Percentiles rank a stretch among this genome's conserved stretches.
These are phyloP conservation scores for Penicillium cinerascens DNA, from an alignment of 495 filamentous ascomycete species.

Conservation along the genomic window DNA sequence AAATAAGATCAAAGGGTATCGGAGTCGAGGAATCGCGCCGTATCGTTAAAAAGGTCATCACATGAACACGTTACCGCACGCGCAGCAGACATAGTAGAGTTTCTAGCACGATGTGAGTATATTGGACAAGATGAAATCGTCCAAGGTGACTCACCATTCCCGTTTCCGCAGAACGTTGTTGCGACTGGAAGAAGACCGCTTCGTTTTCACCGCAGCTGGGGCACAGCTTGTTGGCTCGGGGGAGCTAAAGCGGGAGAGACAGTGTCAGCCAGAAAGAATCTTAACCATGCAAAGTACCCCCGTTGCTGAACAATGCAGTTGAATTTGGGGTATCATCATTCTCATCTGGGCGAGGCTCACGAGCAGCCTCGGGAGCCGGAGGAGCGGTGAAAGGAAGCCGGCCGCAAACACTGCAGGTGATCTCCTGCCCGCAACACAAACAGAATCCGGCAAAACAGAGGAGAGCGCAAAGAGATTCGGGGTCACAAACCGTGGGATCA, in stretches of 20 bases:
- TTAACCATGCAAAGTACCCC: slow-evolving; percentile 1
- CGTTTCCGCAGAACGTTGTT: slow-evolving; percentile 92
- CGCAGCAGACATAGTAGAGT: slow-evolving; percentile 96
- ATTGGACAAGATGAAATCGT: not conserved
- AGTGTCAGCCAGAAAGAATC: slow-evolving; percentile 43
- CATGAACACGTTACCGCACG: slow-evolving; percentile 83
- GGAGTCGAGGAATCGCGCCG: slow-evolving; percentile 16
- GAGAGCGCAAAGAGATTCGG: not conserved
- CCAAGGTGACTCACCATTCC: slow-evolving; percentile 74
- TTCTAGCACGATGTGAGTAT: slow-evolving; percentile 52
- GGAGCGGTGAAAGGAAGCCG: slow-evolving; percentile 13
- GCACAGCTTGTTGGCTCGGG: slow-evolving; percentile 76
- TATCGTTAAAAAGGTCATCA: slow-evolving; percentile 30
- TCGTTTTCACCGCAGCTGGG: slow-evolving; percentile 79
- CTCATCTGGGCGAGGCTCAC: not conserved
- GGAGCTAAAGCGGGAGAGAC: slow-evolving; percentile 60
- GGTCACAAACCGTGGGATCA: slow-evolving; percentile 91
- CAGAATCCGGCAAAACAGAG: slow-evolving; percentile 40
- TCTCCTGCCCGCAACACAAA: slow-evolving; percentile 49
- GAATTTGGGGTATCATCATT: not conserved
- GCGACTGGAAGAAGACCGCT: slow-evolving; percentile 96
- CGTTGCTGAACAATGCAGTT: not conserved
- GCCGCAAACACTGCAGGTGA: slow-evolving; percentile 48
- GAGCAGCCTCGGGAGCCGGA: slow-evolving; percentile 13
- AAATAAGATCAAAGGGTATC: slow-evolving; percentile 35